A percentile compares a stretch with the other conserved stretches of the same genome.
Conservation (phyloP, 2,329 filamentous ascomycete genomes). For the Thelonectria rubi region DNA sequence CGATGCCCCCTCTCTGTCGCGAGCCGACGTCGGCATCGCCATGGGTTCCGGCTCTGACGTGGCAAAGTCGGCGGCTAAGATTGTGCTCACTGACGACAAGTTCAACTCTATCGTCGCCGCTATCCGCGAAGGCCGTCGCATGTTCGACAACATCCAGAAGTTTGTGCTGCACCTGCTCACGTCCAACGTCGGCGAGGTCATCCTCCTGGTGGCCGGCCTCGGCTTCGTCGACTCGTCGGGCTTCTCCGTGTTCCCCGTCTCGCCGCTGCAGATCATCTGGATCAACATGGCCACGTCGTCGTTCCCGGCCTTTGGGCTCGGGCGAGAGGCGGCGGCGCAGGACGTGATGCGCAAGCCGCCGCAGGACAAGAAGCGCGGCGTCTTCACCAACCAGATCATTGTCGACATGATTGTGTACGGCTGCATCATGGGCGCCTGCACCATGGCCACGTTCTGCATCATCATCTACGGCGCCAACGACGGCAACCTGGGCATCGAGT, state of each 20-base stretch:
- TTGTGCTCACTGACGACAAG: conserved; percentile 88
- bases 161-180: conserved; percentile 83
- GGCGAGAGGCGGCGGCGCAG: conserved; percentile 77
- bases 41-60: conserved; percentile 92
- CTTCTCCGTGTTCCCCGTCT: conserved; percentile 85
- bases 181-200: conserved; percentile 85
- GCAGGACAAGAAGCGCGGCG: conserved; percentile 71
- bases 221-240: conserved; percentile 77
- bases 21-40: conserved; percentile 85
- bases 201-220: conserved; percentile 81
- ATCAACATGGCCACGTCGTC: conserved; percentile 94
- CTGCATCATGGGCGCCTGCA: conserved; percentile 77
- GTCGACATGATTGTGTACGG: conserved; percentile 85
- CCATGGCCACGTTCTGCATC: conserved; percentile 72
- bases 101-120: conserved; percentile 87
- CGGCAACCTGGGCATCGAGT: conserved; percentile 66
- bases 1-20: conserved; percentile 82
- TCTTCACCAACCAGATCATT: conserved; percentile 82
- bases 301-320: conserved; percentile 87
- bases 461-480: conserved; percentile 65
- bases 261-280: conserved; percentile 89
- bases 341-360: conserved; percentile 85
- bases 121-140: conserved; percentile 82
- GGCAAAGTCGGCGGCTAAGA: conserved; percentile 82
- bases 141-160: conserved; percentile 91